Percentiles rank a stretch among this genome's conserved stretches.
Conservation (phyloP, 2,329 filamentous ascomycete species). For the Fusarium kyushuense region DNA sequence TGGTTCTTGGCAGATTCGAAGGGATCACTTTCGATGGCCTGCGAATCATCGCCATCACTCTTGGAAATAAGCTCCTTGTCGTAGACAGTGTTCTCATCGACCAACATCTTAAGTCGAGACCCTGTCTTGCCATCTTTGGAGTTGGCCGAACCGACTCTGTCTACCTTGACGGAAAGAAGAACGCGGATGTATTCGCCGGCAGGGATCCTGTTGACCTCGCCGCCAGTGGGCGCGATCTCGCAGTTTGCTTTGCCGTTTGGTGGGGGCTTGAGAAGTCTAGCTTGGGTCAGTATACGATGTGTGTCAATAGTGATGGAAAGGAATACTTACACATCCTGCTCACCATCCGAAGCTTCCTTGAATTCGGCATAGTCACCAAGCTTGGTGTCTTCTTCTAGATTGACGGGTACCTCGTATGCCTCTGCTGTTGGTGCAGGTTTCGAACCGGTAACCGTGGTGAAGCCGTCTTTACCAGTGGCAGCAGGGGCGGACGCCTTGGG, state of each 20-base stretch:
- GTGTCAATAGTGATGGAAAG: accelerated
- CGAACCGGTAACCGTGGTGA: slow-evolving; percentile 8
- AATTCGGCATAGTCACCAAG: slow-evolving; percentile 18
- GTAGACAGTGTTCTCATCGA: slow-evolving; percentile 4
- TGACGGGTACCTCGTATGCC: not conserved
- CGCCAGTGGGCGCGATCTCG: not conserved
- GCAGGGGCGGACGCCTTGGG: not conserved
- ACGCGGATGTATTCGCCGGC: slow-evolving; percentile 5
- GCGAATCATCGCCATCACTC: not conserved
- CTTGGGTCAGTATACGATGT: accelerated
- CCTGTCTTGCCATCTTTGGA: not conserved
- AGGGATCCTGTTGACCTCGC: slow-evolving; percentile 3
- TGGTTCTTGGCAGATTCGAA: slow-evolving; percentile 15
- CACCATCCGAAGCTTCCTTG: not conserved
- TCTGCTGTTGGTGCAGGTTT: not conserved
- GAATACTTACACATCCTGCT: not conserved
- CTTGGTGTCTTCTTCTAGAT: not conserved
- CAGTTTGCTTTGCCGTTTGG: slow-evolving; percentile 12
- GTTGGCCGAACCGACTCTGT: not conserved
- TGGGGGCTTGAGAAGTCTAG: slow-evolving; percentile 12
- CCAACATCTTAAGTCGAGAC: slow-evolving; percentile 8
- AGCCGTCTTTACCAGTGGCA: not conserved
- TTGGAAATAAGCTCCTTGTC: slow-evolving; percentile 5
- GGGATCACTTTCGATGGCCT: slow-evolving; percentile 7
- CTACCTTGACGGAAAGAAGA: slow-evolving; percentile 1